Conservation (phyloP, 176 grass and related monocot genomes). For the Coix lacrymajobi region DNA sequence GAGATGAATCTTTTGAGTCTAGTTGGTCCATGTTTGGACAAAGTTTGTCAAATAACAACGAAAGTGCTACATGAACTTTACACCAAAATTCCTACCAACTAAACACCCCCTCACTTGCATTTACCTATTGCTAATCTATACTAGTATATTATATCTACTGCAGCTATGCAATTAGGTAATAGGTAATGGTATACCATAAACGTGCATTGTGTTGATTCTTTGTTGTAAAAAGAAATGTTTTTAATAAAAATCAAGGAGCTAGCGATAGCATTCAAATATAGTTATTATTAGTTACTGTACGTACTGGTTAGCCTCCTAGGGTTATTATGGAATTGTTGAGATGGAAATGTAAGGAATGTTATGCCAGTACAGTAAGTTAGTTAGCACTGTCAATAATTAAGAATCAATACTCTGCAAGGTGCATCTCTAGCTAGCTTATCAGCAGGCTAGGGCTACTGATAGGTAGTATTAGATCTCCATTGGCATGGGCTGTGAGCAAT, state of each 20-base stretch:
- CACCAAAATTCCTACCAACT: no score
- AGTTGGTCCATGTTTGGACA: no score
- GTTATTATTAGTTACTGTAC: no score
- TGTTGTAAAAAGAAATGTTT: neutral
- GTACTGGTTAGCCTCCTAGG: no score
- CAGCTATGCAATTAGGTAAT: neutral
- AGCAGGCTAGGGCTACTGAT: neutral
- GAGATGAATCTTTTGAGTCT: no score
- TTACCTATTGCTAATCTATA: neutral
- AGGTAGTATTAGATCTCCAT: neutral
- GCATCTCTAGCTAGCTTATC: constrained; percentile 19
- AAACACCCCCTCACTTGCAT: no score
- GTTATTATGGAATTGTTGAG: neutral
- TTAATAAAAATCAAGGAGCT: neutral
- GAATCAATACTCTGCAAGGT: neutral
- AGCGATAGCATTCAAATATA: neutral
- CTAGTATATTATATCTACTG: neutral
- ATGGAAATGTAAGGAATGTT: neutral
- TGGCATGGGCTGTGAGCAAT: constrained; percentile 8
- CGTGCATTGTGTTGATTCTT: neutral
- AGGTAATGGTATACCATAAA: neutral
- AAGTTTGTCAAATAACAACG: no score
- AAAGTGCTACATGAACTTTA: no score
- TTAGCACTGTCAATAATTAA: neutral
- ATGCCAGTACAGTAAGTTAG: constrained; percentile 4